These are phyloP conservation scores for Pascua sp. DNA, from an alignment of 1,284 basidiomycete genomes.

Conservation along the genomic window DNA sequence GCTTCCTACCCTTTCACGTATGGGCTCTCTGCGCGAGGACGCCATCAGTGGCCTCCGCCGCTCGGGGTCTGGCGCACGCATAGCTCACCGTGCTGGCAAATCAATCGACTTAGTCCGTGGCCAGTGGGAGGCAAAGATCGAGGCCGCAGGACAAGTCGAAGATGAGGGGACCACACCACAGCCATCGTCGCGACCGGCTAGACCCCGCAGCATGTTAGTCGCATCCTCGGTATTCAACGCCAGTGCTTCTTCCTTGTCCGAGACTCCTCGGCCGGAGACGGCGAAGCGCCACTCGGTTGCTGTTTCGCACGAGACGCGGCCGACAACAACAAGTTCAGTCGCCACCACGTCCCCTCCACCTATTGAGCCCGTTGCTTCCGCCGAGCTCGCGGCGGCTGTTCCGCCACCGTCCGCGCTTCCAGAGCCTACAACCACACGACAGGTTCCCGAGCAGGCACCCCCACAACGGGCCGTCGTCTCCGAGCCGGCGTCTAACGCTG, in stretches of 20 bases:
- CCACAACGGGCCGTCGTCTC: background rate
- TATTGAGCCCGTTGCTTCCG: background rate
- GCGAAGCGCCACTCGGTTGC: background rate
- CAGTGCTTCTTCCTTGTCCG: background rate
- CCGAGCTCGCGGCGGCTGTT: slow-evolving; percentile 2
- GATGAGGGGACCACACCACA: background rate
- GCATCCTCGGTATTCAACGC: background rate
- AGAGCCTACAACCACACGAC: slow-evolving; percentile 4
- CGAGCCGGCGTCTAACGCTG: slow-evolving; percentile 21
- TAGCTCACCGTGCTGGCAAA: slow-evolving; percentile 18
- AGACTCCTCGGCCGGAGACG: no score
- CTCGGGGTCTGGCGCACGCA: slow-evolving; percentile 23
- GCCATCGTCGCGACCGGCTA: background rate
- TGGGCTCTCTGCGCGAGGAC: slow-evolving; percentile 19
- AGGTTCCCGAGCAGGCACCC: no score
- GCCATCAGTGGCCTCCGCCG: slow-evolving; percentile 15
- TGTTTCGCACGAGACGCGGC: no score
- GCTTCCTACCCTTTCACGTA: slow-evolving; percentile 10
- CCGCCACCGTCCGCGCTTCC: background rate
- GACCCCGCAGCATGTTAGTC: slow-evolving; percentile 15
- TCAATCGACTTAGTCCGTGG: slow-evolving; percentile 39
- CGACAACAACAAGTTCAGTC: no score
- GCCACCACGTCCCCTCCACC: slow-evolving; percentile 2
- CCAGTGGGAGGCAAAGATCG: slow-evolving; percentile 45
- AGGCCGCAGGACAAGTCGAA: slow-evolving; percentile 11